phyloP scores from a whole-genome alignment of 1,284 basidiomycete species.

The Cerrena zonata region DNA sequence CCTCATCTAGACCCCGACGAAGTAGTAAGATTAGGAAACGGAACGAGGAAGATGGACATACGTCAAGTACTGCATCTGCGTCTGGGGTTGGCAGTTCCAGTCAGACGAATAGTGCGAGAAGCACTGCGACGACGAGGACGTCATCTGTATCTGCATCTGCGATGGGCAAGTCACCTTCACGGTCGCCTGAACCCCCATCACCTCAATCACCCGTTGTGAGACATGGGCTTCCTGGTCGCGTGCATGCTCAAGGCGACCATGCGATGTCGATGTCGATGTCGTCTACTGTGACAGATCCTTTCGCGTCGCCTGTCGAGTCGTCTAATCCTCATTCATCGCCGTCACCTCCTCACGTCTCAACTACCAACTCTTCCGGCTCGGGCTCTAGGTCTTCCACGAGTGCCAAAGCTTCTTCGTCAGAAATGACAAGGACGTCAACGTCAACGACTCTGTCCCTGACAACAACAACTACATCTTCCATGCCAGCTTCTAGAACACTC shows the following conservation, averaged over 20 bases:
- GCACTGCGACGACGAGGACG: slow-evolving; percentile 7
- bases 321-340: too few relatives aligned
- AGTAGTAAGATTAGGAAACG: neutral
- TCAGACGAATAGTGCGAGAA: slow-evolving; percentile 21
- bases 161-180: neutral
- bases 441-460: too few relatives aligned
- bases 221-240: neutral
- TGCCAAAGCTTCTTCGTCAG: neutral
- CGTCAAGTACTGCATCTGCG: slow-evolving; percentile 6
- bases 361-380: neutral
- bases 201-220: slow-evolving; percentile 11
- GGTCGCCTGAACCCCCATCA: slow-evolving; percentile 5
- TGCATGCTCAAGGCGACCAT: too few relatives aligned
- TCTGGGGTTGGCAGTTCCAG: slow-evolving; percentile 14
- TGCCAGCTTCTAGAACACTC: too few relatives aligned
- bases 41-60: neutral
- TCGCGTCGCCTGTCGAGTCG: neutral
- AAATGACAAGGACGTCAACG: neutral
- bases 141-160: too few relatives aligned
- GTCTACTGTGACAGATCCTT: neutral
- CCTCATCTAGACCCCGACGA: neutral
- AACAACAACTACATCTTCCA: too few relatives aligned
- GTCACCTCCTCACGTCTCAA: too few relatives aligned
- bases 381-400: neutral
- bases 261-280: neutral